These are phyloP conservation scores for Lactarius sp. DNA, from an alignment of 768 basidiomycete species.

Conservation along the genomic window DNA sequence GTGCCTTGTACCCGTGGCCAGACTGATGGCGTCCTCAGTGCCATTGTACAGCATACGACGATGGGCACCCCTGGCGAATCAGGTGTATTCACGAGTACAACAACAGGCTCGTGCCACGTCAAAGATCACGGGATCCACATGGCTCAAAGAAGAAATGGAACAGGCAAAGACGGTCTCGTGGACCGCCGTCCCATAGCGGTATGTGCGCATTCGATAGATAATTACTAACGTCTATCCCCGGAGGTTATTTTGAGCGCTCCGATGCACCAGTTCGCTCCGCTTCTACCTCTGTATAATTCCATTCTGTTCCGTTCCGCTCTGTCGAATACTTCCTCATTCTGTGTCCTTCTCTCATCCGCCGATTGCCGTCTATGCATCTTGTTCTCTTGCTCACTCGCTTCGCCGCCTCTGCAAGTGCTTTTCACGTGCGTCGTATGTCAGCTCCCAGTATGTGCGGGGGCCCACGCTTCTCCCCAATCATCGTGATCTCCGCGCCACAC, in stretches of 20 bases:
- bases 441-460: conserved; percentile 16
- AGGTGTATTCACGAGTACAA: not conserved
- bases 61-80: conserved; percentile 19
- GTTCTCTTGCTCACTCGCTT: not conserved
- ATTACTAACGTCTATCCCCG: conserved; percentile 4
- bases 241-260: conserved; percentile 16
- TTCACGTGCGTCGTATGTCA: conserved; percentile 15
- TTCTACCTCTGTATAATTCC: conserved; percentile 13
- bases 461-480: conserved; percentile 17
- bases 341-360: conserved; percentile 1
- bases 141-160: not conserved
- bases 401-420: not conserved
- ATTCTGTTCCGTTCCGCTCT: conserved; percentile 11
- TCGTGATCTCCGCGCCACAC: conserved; percentile 14
- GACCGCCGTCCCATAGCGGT: conserved; percentile 1
- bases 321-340: conserved; percentile 7
- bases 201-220: conserved; percentile 6
- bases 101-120: conserved; percentile 7
- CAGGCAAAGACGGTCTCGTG: conserved; percentile 10
- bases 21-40: conserved; percentile 9
- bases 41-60: conserved; percentile 2
- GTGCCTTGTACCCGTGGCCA: conserved; percentile 5
- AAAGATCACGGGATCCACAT: conserved; percentile 9
- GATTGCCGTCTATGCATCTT: not conserved
- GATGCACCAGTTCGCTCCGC: not conserved